These are phyloP conservation scores for Haplographium delicatum DNA, from an alignment of 495 filamentous ascomycete species.

Conservation along the genomic window DNA sequence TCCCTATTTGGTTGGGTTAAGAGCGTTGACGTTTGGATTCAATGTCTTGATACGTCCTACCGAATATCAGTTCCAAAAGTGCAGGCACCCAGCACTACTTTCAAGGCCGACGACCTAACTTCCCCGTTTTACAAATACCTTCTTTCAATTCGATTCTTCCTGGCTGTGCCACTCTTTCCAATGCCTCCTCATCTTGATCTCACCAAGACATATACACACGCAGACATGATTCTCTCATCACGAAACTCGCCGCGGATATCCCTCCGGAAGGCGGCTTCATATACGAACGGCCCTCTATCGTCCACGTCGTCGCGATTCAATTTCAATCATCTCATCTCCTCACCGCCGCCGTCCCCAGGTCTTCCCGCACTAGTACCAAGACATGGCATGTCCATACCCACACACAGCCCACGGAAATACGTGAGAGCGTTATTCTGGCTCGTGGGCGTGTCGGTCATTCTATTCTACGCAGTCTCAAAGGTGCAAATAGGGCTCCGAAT, in stretches of 20 bases:
- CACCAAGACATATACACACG: conserved; percentile 37
- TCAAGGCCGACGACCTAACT: background rate
- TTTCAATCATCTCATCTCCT: conserved; percentile 57
- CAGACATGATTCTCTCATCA: conserved; percentile 45
- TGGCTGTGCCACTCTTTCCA: conserved; percentile 26
- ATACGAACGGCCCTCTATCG: conserved; percentile 36
- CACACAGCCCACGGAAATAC: conserved; percentile 41
- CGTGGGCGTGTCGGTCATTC: conserved; percentile 31
- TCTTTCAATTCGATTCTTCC: conserved; percentile 20
- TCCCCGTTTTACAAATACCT: conserved; percentile 5
- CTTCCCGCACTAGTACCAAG: conserved; percentile 60
- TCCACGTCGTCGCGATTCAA: conserved; percentile 53
- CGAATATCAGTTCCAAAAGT: conserved; percentile 1
- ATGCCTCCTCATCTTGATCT: conserved; percentile 48
- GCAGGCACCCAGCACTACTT: conserved; percentile 14
- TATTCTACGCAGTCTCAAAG: conserved; percentile 28
- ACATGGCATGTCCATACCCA: conserved; percentile 44
- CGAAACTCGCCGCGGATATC: conserved; percentile 28
- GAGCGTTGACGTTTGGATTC: background rate
- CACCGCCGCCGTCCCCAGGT: conserved; percentile 54
- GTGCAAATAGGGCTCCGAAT: conserved; percentile 18
- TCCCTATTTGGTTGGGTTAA: too few relatives aligned
- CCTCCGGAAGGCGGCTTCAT: conserved; percentile 12
- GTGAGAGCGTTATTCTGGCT: conserved; percentile 41
- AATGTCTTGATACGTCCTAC: conserved; percentile 12